Base-by-base conservation (phyloP, 345 rosid species). In the Physaria fendleri region DNA sequence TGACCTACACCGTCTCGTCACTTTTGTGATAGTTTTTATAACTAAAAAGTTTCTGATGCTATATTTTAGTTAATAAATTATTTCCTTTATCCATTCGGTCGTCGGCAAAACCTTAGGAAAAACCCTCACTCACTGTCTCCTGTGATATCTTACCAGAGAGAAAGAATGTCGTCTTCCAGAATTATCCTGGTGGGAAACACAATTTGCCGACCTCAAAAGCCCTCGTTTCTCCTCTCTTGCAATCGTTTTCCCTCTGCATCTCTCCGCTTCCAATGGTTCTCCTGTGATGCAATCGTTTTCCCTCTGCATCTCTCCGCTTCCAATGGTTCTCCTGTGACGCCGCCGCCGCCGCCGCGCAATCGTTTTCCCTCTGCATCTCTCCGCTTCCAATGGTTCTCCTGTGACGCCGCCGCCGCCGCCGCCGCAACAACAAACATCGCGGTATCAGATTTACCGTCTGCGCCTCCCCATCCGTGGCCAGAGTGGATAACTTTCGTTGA, bases 401-500 rank as follows among this genome's bases (percentile, higher is more conserved):
- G 51, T 23, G 34, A 51, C 38, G 50, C 25, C 48, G 67, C 84
- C 64, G 4, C 79, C 45, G 3, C 78, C 44, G 45, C n/a, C 35
- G 2, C 74, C 35, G 58, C 72, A 0, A 51, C 25, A 46, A 32
- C 22, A 46, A 37, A 61, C 13, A 28, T 73, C 8, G 25, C 35
- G 4, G 24, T 37, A 10, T 25, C 55, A 3, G 58, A 56, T 28
- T 8, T 39, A 2, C 35, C 2, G 23, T 51, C 72, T 61, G 2
- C 37, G 6, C 44, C 48, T 49, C 77, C 64, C 4, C 96, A 92
- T 52, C 98, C 95, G 6, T 88, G 98, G 97, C 82, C 91, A 0
- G 97, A 87, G 74, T 90, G 95, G 97, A 79, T 85, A 9, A 62
- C 32, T 51, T 90, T 90, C 68, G 78, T 90, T 10, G 87, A 90